phyloP scores from a whole-genome alignment of 257 asterid species.

The Voacanga thouarsii region DNA sequence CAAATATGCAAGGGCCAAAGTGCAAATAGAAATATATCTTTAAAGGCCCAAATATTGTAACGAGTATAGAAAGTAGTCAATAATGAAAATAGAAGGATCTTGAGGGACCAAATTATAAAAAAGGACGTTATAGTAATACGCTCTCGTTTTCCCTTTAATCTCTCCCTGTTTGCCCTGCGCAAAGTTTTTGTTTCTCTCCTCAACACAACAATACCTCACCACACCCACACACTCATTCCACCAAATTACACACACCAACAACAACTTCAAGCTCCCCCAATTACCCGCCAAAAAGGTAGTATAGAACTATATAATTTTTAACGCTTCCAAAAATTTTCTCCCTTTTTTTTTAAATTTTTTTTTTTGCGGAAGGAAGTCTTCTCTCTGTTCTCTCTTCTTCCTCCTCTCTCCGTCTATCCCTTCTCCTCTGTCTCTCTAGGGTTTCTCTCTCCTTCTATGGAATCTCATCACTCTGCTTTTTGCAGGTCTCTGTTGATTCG shows the following conservation, averaged over 20 bases:
- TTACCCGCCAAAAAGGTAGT: slow-evolving; percentile 75
- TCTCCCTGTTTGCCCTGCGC: slow-evolving; percentile 43
- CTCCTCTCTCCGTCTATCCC: background rate
- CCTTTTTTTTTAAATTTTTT: slow-evolving; percentile 13
- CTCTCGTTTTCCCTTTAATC: slow-evolving; percentile 25
- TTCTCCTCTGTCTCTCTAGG: slow-evolving; percentile 30
- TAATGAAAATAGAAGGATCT: background rate
- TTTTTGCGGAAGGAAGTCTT: background rate
- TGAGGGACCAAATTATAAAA: background rate
- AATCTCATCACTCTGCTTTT: slow-evolving; percentile 32
- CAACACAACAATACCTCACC: slow-evolving; percentile 7
- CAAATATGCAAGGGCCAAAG: background rate
- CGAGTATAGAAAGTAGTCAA: background rate
- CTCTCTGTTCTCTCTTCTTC: background rate
- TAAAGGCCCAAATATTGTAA: background rate
- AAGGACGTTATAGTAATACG: slow-evolving; percentile 9
- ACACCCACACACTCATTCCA: slow-evolving; percentile 17
- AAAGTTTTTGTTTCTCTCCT: slow-evolving; percentile 27
- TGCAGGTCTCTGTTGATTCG: slow-evolving; percentile 45
- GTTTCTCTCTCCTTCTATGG: slow-evolving; percentile 46
- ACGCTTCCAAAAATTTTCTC: slow-evolving; percentile 29
- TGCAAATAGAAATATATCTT: too few species aligned
- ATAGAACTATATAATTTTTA: slow-evolving; percentile 28
- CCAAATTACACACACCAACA: background rate
- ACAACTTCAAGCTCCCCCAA: slow-evolving; percentile 32